Conservation (phyloP, 805 yeast genomes). For the Barnettozyma populi region DNA sequence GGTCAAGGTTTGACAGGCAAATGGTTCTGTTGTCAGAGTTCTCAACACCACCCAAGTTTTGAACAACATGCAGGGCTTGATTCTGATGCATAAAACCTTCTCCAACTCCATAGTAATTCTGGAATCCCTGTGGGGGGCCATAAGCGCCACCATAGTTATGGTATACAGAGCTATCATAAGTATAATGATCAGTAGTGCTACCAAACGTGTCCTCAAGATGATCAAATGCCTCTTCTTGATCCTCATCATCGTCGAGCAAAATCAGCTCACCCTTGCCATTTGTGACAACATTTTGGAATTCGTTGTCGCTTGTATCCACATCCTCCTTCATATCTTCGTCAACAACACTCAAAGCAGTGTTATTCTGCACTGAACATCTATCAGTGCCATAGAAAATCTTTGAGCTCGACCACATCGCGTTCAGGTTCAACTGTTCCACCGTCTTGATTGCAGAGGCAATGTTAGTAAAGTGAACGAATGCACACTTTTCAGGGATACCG, state of each 20-base stretch:
- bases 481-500: conserved; percentile 48
- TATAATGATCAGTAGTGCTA: neutral
- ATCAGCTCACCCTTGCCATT: conserved; percentile 1
- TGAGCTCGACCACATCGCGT: conserved; percentile 61
- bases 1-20: conserved; percentile 61
- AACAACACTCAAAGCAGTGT: neutral
- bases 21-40: conserved; percentile 72
- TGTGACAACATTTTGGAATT: conserved; percentile 2
- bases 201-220: neutral
- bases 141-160: neutral
- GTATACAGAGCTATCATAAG: neutral
- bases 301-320: neutral
- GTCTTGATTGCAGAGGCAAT: conserved; percentile 81
- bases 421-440: conserved; percentile 68
- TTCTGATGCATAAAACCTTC: conserved; percentile 73
- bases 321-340: conserved; percentile 3
- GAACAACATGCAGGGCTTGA: conserved; percentile 88
- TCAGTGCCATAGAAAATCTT: conserved; percentile 91
- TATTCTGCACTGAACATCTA: conserved; percentile 55
- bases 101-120: conserved; percentile 3
- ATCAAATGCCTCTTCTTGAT: neutral
- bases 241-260: neutral
- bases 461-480: conserved; percentile 83
- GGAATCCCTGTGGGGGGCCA: neutral
- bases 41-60: conserved; percentile 69